Conservation (phyloP, 1,284 basidiomycete species). For the Ceratobasidium sp. region DNA sequence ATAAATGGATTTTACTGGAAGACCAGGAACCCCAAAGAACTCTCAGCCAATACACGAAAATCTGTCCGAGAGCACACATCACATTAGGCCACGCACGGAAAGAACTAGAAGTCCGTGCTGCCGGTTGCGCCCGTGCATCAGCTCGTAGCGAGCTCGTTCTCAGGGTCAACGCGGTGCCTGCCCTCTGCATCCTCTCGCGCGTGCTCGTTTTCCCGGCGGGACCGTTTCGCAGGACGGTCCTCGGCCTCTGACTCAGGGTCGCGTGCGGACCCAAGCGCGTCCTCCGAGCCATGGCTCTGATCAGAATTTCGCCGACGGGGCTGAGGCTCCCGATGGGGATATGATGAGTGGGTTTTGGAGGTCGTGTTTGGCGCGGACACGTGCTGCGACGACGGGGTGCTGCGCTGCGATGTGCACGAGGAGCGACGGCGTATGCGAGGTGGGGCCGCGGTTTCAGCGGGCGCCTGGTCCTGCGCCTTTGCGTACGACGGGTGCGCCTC, state of each 20-base stretch:
- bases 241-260: constrained; percentile 5
- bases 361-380: not conserved
- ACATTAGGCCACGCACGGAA: no score
- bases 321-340: not conserved
- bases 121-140: constrained; percentile 14
- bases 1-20: no score
- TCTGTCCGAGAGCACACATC: no score
- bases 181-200: constrained; percentile 18
- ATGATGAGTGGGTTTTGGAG: not conserved
- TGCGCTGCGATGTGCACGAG: not conserved
- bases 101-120: no score
- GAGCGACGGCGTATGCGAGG: not conserved
- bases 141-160: not conserved
- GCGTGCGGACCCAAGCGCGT: not conserved
- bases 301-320: constrained; percentile 19
- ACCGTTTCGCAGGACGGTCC: constrained; percentile 36
- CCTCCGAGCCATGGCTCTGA: constrained; percentile 14
- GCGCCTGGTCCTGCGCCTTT: not conserved
- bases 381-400: not conserved
- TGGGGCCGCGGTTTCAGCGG: not conserved
- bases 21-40: no score
- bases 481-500: constrained; percentile 27
- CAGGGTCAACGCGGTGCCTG: constrained; percentile 11
- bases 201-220: constrained; percentile 41
- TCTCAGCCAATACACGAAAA: no score